Base-by-base conservation (phyloP, 2,329 filamentous ascomycete species). In the Aspergillus terreus region DNA sequence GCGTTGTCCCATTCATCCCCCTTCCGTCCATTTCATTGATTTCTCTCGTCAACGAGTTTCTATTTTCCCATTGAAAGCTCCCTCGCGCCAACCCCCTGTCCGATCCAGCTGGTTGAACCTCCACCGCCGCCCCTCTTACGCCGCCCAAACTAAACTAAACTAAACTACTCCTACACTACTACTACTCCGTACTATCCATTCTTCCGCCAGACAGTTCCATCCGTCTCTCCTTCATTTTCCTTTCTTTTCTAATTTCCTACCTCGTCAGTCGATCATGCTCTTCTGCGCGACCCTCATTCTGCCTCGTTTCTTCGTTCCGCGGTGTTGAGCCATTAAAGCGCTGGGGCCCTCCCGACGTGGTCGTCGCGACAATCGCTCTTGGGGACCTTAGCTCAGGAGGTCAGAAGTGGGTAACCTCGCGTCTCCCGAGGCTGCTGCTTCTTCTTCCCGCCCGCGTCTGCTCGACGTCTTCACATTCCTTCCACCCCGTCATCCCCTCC, bases 251-350 rank as follows among this genome's bases (percentile, higher is more conserved):
- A 42, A 46, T 45, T 33, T 56, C 46, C 43, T 49, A 42, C 50
- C 36, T 45, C 38, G 33, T 52, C 52, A 56, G 58, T 59, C 63
- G 63, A 61, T 55, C 53, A 59, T 66, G 64, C 50, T 55, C 50
- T 45, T 55, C 54, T 49, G 44, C 53, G 47, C 54, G 53, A 55
- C 44, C 42, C 50, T 46, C 51, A 49, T 45, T 49, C 47, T 56
- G 52, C 47, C 50, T 54, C 47, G 52, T 59, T 60, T 61, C 60
- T 63, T 59, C 45, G 43, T 46, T 49, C 57, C 47, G 53, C 52
- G 49, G 57, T 58, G 59, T 57, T 63, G 57, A 59, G 49, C 40
- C 49, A 52, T 53, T 57, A 49, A 45, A 50, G 51, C 35, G 45
- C 35, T 32, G 40, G 50, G 52, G 36, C 27, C 21, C 44, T 10